A percentile compares a stretch with the other conserved stretches of the same genome.
Evolutionary conservation across 2,329 filamentous ascomycete species (phyloP).

Genomic region (Sporothrix dimorphospora): DNA sequence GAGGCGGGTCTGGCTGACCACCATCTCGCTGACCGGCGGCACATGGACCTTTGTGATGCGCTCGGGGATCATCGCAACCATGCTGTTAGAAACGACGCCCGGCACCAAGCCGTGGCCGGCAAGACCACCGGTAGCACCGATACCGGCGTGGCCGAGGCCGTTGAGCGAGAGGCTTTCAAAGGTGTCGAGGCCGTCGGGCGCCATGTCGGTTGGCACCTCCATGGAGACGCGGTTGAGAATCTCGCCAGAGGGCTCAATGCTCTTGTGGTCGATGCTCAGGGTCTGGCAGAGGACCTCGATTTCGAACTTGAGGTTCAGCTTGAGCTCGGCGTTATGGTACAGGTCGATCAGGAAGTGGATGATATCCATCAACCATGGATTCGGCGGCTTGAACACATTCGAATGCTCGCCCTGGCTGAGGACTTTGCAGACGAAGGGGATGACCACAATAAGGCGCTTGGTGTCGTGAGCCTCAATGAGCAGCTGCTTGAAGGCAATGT

Average conservation of each 20-base stretch:
- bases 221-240: slow-evolving; percentile 75
- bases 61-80: slow-evolving; percentile 81
- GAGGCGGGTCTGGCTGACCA: slow-evolving; percentile 69
- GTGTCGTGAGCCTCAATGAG: slow-evolving; percentile 92
- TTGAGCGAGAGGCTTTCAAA: slow-evolving; percentile 85
- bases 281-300: slow-evolving; percentile 97
- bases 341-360: slow-evolving; percentile 88
- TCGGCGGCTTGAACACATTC: slow-evolving; percentile 88
- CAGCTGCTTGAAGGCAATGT: slow-evolving; percentile 95
- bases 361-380: slow-evolving; percentile 98
- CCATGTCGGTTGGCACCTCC: slow-evolving; percentile 63
- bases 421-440: slow-evolving; percentile 97
- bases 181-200: slow-evolving; percentile 71
- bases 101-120: slow-evolving; percentile 65
- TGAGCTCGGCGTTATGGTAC: slow-evolving; percentile 89
- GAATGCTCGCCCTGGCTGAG: slow-evolving; percentile 82
- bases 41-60: slow-evolving; percentile 78
- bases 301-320: slow-evolving; percentile 97
- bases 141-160: slow-evolving; percentile 67
- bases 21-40: slow-evolving; percentile 78
- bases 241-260: slow-evolving; percentile 82
- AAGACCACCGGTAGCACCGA: slow-evolving; percentile 52
- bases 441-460: slow-evolving; percentile 86
- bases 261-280: slow-evolving; percentile 87
- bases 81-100: slow-evolving; percentile 71